Base-by-base conservation (phyloP, 345 rosid species). In the Bruguiera parviflora region DNA sequence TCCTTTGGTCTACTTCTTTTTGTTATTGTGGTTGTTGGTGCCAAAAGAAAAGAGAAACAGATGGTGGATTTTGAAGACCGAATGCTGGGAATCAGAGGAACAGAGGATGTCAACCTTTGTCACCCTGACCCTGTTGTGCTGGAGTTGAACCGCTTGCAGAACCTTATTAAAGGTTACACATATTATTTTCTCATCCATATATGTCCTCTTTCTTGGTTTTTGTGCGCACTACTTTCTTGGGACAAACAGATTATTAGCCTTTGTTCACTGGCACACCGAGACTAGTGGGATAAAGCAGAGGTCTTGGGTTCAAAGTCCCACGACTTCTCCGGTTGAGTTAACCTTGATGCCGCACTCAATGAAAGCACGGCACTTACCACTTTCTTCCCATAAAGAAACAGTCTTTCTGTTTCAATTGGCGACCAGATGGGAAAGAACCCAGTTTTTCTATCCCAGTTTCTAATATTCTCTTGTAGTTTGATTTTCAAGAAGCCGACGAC, bases 101-200 rank as follows among this genome's bases (percentile, higher is more conserved):
- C 39, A 35, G 86, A 77, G 55, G 78, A 78, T 46, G 71, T 71
- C 64, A 65, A 61, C 49, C 68, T 81, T 75, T 60, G 72, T 69
- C 84, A 72, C 9, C 75, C 85, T 72, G 82, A 84, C 75, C 99
- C 94, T 79, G 70, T 87, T 71, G 88, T 85, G n/a, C 67, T 85
- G 49, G 88, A 95, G 77, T 86, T 83, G 73, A 79, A 87, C 78
- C 84, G 85, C 29, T 71, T 87, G 61, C 89, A 89, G 20, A 92
- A 85, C 83, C 86, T 85, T 65, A 84, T 87, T 57, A 84, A 69
- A 88, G 99, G 97, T 90, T 63, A 22, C 9, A 9, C 22, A 49
- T 51, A 8, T 52, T 4, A 29, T 29, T 1, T 32, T 62, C 46
- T 37, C 5, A 28, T 25, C 10, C 16, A 22, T 35, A 1, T 16